Evolutionary conservation across 2,329 filamentous ascomycete species (phyloP).

Genomic region (Colletotrichum gloeosporioides): DNA sequence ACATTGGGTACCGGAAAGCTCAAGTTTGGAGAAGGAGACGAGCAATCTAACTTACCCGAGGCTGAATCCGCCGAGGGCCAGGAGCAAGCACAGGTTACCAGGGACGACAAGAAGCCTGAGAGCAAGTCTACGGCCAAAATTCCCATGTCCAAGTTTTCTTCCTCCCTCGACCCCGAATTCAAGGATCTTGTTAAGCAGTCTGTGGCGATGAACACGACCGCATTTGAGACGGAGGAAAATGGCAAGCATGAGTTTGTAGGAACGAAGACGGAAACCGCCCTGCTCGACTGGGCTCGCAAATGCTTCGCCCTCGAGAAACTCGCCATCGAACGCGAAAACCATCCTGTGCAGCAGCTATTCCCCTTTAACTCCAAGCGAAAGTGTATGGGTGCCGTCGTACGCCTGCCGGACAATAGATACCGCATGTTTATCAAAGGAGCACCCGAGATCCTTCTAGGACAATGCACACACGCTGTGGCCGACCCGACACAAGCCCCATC

Average conservation of each 20-base stretch:
- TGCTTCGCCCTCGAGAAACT: slow-evolving; percentile 45
- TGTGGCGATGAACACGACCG: slow-evolving; percentile 56
- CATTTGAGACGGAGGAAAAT: slow-evolving; percentile 54
- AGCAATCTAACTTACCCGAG: not conserved
- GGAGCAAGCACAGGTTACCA: not conserved
- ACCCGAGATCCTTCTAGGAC: slow-evolving; percentile 54
- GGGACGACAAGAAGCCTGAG: not conserved
- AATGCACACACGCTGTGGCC: slow-evolving; percentile 44
- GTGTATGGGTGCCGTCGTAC: slow-evolving; percentile 50
- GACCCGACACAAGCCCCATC: slow-evolving; percentile 47
- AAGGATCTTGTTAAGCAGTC: slow-evolving; percentile 43
- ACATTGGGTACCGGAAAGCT: slow-evolving; percentile 48
- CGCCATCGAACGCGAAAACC: slow-evolving; percentile 51
- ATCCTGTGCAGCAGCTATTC: slow-evolving; percentile 50
- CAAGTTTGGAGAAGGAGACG: slow-evolving; percentile 40
- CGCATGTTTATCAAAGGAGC: slow-evolving; percentile 59
- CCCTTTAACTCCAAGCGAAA: slow-evolving; percentile 59
- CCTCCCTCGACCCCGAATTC: slow-evolving; percentile 36
- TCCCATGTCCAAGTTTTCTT: slow-evolving; percentile 13
- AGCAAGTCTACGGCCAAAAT: not conserved
- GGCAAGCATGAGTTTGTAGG: slow-evolving; percentile 53
- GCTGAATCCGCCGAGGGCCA: not conserved
- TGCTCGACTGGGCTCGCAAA: slow-evolving; percentile 40
- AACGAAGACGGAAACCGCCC: slow-evolving; percentile 60
- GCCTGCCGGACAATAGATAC: slow-evolving; percentile 35